phyloP scores from a whole-genome alignment of 1,139 yeast species.

The Candida smagusa region DNA sequence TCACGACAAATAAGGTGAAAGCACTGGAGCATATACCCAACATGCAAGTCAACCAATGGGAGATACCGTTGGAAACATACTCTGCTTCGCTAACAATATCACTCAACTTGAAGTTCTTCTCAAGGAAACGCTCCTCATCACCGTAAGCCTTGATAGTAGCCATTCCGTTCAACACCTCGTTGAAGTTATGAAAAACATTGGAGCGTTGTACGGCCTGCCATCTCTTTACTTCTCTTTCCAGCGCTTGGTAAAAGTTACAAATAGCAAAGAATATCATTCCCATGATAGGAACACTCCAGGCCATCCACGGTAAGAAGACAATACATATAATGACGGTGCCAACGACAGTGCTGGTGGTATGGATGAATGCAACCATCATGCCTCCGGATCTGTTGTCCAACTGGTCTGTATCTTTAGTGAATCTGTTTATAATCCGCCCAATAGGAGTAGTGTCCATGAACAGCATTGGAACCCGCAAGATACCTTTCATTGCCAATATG shows the following conservation, averaged over 20 bases:
- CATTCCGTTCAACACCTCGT: conserved; percentile 72
- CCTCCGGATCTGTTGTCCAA: conserved; percentile 73
- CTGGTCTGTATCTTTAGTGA: conserved; percentile 78
- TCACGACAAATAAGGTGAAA: conserved; percentile 44
- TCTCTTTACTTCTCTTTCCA: conserved; percentile 75
- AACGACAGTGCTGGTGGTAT: conserved; percentile 50
- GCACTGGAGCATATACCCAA: conserved; percentile 46
- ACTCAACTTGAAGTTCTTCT: conserved; percentile 46
- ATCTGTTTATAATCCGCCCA: conserved; percentile 68
- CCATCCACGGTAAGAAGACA: conserved; percentile 63
- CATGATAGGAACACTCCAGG: conserved; percentile 44
- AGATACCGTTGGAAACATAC: conserved; percentile 61
- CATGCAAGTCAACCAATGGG: conserved; percentile 74
- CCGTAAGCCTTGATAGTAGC: conserved; percentile 67
- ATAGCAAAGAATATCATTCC: conserved; percentile 31
- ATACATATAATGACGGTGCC: conserved; percentile 70
- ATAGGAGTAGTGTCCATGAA: conserved; percentile 62
- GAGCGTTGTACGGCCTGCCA: conserved; percentile 78
- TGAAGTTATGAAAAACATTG: conserved; percentile 70
- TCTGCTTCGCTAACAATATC: conserved; percentile 73
- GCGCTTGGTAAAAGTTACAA: conserved; percentile 61
- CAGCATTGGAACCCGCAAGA: conserved; percentile 54
- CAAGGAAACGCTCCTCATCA: conserved; percentile 46
- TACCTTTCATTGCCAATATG: conserved; percentile 35
- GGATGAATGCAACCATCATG: conserved; percentile 50